Evolutionary conservation across 345 rosid species (phyloP).

Genomic region (Citrus hindsii): DNA sequence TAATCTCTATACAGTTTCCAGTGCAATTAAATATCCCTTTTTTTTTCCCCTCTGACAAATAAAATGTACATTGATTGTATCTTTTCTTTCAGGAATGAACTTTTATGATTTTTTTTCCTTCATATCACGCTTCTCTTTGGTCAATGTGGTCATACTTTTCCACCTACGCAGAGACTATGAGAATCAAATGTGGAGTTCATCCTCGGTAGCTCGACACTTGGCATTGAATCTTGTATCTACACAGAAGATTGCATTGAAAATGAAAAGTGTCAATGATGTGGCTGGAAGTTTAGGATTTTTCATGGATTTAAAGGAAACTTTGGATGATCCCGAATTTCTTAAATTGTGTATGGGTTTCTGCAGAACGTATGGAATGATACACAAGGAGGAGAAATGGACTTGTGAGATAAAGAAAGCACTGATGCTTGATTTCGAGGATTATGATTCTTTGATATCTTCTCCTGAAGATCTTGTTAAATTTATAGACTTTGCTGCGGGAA

Average conservation of each 20-base stretch:
- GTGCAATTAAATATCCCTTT: neutral
- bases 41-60: neutral
- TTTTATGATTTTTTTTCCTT: conserved; percentile 65
- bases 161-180: conserved; percentile 16
- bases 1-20: neutral
- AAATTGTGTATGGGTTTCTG: conserved; percentile 40
- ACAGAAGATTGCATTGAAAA: conserved; percentile 37
- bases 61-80: conserved; percentile 1
- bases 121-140: conserved; percentile 55
- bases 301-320: conserved; percentile 36
- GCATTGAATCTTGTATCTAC: conserved; percentile 48
- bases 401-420: conserved; percentile 25
- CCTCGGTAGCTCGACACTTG: conserved; percentile 37
- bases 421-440: conserved; percentile 24
- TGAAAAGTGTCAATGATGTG: conserved; percentile 44
- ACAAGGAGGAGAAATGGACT: conserved; percentile 26
- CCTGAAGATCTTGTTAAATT: conserved; percentile 56
- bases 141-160: conserved; percentile 44
- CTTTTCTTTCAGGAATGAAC: conserved; percentile 72
- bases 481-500: conserved; percentile 31
- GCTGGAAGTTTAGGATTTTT: conserved; percentile 28
- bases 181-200: conserved; percentile 24
- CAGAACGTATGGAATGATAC: conserved; percentile 45
- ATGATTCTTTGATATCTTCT: conserved; percentile 31
- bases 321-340: conserved; percentile 50